Evolutionary conservation across 768 basidiomycete species (phyloP).

Genomic region (Pleurotus ostreatus): DNA sequence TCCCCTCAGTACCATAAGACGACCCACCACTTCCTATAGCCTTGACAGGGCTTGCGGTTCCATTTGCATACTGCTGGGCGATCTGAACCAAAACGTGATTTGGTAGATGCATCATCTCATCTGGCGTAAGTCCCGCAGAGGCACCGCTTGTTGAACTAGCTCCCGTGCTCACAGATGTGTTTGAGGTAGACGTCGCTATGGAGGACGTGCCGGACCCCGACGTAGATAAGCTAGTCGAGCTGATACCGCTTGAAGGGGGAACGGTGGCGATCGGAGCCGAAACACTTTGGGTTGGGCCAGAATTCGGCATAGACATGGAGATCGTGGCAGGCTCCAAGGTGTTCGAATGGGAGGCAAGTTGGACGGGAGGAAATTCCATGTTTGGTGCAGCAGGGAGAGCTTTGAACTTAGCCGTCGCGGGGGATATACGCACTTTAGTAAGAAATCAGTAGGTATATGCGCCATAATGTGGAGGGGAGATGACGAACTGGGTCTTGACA

Average conservation of each 20-base stretch:
- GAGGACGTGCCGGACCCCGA: slow-evolving; percentile 43
- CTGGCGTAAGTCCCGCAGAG: slow-evolving; percentile 44
- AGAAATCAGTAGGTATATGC: slow-evolving; percentile 26
- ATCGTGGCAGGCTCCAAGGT: slow-evolving; percentile 29
- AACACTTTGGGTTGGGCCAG: slow-evolving; percentile 56
- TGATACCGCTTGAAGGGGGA: slow-evolving; percentile 26
- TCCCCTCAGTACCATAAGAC: slow-evolving; percentile 2
- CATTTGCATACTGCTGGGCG: slow-evolving; percentile 42
- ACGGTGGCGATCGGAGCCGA: slow-evolving; percentile 64
- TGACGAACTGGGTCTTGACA: slow-evolving; percentile 79
- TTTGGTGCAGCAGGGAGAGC: slow-evolving; percentile 39
- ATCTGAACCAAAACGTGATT: slow-evolving; percentile 44
- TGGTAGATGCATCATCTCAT: slow-evolving; percentile 49
- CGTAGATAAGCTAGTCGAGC: slow-evolving; percentile 30
- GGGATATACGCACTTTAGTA: slow-evolving; percentile 78
- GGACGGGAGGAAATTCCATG: slow-evolving; percentile 44
- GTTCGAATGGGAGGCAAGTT: slow-evolving; percentile 31
- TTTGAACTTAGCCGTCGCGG: slow-evolving; percentile 86
- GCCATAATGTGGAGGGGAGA: slow-evolving; percentile 8
- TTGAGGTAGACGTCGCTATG: slow-evolving; percentile 47
- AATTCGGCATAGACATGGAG: slow-evolving; percentile 39
- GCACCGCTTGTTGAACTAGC: slow-evolving; percentile 46
- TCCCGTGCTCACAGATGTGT: slow-evolving; percentile 47
- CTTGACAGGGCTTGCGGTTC: slow-evolving; percentile 27
- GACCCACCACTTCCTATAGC: slow-evolving; percentile 20